Evolutionary conservation across 2,329 filamentous ascomycete species (phyloP), one percentile per base, ranked within the genome.

Genomic region (Talaromyces sp.): DNA sequence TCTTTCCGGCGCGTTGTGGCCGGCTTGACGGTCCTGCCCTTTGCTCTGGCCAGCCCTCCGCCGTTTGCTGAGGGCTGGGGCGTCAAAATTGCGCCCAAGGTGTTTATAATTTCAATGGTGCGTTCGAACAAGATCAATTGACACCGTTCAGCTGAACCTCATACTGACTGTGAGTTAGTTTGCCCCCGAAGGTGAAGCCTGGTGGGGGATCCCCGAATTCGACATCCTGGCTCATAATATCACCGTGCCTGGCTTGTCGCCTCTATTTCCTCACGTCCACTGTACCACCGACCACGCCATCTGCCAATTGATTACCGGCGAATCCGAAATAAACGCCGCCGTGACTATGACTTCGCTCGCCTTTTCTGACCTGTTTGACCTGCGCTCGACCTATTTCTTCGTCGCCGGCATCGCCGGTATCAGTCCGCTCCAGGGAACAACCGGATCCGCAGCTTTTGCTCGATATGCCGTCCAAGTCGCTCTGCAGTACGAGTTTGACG

Each of bases 281-380:
- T 92, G 89, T 72, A 86, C 84, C 0, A 74, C 75, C 11, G 75
- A 85, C 65, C 78, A 81, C 31, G 77, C 80, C 3, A 76, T 92
- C 54, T 92, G 89, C 73, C 88, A 91, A 68, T 66, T 90, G 52
- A 85, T 85, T 9, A 84, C 85, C 1, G 88, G 88, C 59, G 86
- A 88, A 71, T 80, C 81, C 10, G 88, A 91, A 74, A 90, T 92
- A 77, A 92, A 92, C 69, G 88, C 89, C 0, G 89, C 89, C 0
- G 75, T 82, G 7, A 86, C 86, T 0, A 81, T 89, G 62, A 81
- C 81, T 53, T 83, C 88, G 0, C 77, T 91, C 10, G 77, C 83
- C n/a, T 79, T 87, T 14, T 88, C 85, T 0, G 70, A 77, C 1
- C 68, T 76, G 11, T 90, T 92, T 71, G 81, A 91, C 72, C 79